phyloP scores from a whole-genome alignment of 192 early-diverging fungal genomes.

The Hyaloraphidium curvatum region DNA sequence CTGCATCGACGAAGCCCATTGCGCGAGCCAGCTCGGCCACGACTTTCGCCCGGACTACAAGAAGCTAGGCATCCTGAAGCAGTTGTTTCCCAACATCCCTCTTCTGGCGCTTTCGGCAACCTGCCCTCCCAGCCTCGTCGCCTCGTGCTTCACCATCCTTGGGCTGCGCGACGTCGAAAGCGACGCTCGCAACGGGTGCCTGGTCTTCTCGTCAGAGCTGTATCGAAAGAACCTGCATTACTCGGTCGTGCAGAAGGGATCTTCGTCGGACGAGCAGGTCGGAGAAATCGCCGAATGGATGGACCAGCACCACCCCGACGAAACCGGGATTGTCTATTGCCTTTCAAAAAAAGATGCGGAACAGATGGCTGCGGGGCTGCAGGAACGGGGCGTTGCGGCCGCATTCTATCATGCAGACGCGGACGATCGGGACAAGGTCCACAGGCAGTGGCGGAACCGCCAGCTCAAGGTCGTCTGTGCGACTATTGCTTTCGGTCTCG shows the following conservation, averaged over 20 bases:
- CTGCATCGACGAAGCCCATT: constrained; percentile 33
- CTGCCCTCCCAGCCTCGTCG: constrained; percentile 29
- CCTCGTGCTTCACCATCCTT: constrained; percentile 29
- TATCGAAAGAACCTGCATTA: constrained; percentile 28
- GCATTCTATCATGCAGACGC: constrained; percentile 48
- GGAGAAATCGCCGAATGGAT: constrained; percentile 37
- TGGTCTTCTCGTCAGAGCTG: constrained; percentile 38
- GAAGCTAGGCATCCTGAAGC: constrained; percentile 23
- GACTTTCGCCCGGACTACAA: constrained; percentile 35
- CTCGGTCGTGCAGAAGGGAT: constrained; percentile 29
- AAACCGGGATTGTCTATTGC: constrained; percentile 50
- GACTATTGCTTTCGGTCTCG: constrained; percentile 30
- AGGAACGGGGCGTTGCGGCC: constrained; percentile 25
- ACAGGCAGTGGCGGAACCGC: constrained; percentile 19
- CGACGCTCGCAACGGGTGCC: constrained; percentile 15
- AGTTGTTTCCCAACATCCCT: constrained; percentile 34
- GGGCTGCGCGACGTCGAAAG: constrained; percentile 13
- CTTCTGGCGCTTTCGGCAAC: constrained; percentile 70
- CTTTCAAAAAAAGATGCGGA: constrained; percentile 41
- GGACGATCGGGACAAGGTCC: constrained; percentile 14
- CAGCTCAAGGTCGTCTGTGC: constrained; percentile 21
- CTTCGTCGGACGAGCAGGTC: constrained; percentile 16
- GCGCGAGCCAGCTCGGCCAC: constrained; percentile 26
- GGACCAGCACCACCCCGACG: constrained; percentile 15
- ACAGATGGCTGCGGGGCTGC: constrained; percentile 24